Evolutionary conservation across 2,329 filamentous ascomycete genomes (phyloP).

Genomic region (Lachnellula willkommii): DNA sequence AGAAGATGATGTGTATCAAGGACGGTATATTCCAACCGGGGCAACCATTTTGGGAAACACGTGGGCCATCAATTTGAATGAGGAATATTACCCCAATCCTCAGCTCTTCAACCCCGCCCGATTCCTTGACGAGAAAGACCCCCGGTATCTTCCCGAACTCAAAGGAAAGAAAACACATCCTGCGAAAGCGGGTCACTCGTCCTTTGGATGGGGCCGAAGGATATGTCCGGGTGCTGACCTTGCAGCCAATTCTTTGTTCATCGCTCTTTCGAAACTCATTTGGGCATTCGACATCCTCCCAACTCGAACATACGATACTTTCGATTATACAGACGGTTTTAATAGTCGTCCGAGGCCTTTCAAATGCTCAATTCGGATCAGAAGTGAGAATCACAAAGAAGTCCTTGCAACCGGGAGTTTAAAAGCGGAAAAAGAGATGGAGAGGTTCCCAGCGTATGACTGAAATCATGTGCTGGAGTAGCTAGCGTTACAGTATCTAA

Average conservation of each 20-base stretch:
- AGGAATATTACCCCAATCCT: conserved; percentile 38
- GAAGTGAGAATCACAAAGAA: conserved; percentile 30
- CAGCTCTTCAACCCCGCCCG: conserved; percentile 41
- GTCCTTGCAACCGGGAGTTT: conserved; percentile 32
- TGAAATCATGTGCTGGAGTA: background rate
- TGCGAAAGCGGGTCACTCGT: conserved; percentile 29
- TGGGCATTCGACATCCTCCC: conserved; percentile 45
- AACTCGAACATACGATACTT: conserved; percentile 20
- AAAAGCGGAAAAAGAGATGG: conserved; percentile 23
- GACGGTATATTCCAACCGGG: conserved; percentile 36
- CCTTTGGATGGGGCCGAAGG: conserved; percentile 37
- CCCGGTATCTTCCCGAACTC: conserved; percentile 25
- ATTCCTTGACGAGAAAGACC: conserved; percentile 25
- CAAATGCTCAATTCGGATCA: conserved; percentile 27
- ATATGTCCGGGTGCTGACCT: conserved; percentile 55
- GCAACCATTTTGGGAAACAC: conserved; percentile 35
- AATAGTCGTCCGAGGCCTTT: conserved; percentile 32
- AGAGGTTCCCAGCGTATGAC: conserved; percentile 20
- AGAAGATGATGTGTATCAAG: conserved; percentile 34
- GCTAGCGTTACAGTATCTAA: too few relatives aligned
- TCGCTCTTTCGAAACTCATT: conserved; percentile 43
- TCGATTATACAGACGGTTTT: conserved; percentile 32
- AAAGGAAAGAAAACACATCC: conserved; percentile 19
- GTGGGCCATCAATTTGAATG: conserved; percentile 38
- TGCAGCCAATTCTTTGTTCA: conserved; percentile 44